Evolutionary conservation across 768 basidiomycete species (phyloP).

Genomic region (Psilocybe azurescens): DNA sequence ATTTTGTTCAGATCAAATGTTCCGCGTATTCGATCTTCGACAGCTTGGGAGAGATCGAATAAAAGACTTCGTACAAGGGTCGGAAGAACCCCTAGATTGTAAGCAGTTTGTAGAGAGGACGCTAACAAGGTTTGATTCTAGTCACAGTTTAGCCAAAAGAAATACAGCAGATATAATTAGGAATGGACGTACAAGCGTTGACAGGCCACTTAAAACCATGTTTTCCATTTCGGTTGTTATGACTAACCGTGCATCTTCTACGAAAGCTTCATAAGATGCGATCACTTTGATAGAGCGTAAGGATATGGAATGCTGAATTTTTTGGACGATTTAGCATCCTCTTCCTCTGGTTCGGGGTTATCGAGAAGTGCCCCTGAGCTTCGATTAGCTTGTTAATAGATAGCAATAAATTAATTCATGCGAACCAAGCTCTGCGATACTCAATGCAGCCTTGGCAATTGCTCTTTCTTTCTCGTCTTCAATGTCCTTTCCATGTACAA

Average conservation of each 20-base stretch:
- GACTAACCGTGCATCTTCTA: slow-evolving; percentile 71
- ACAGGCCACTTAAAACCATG: slow-evolving; percentile 84
- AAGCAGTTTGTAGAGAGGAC: slow-evolving; percentile 94
- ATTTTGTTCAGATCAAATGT: slow-evolving; percentile 90
- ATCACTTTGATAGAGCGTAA: slow-evolving; percentile 80
- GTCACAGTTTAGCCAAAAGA: background rate
- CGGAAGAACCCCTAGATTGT: slow-evolving; percentile 88
- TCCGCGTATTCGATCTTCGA: slow-evolving; percentile 78
- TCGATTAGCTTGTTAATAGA: background rate
- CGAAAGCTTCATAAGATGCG: slow-evolving; percentile 67
- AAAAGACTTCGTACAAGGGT: slow-evolving; percentile 82
- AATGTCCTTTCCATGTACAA: slow-evolving; percentile 39
- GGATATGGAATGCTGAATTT: slow-evolving; percentile 41
- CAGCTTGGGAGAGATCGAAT: slow-evolving; percentile 78
- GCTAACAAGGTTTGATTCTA: slow-evolving; percentile 92
- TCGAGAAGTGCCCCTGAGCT: slow-evolving; percentile 56
- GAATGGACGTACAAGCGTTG: slow-evolving; percentile 64
- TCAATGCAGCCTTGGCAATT: slow-evolving; percentile 94
- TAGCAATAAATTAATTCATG: slow-evolving; percentile 13
- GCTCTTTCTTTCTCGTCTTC: slow-evolving; percentile 87
- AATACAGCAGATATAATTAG: slow-evolving; percentile 1
- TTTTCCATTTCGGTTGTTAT: slow-evolving; percentile 89
- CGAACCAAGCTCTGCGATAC: slow-evolving; percentile 88
- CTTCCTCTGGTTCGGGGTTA: slow-evolving; percentile 34
- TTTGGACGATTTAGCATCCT: slow-evolving; percentile 14